Evolutionary conservation across 305 asterid species (phyloP).

Genomic region (Andrographis paniculata): DNA sequence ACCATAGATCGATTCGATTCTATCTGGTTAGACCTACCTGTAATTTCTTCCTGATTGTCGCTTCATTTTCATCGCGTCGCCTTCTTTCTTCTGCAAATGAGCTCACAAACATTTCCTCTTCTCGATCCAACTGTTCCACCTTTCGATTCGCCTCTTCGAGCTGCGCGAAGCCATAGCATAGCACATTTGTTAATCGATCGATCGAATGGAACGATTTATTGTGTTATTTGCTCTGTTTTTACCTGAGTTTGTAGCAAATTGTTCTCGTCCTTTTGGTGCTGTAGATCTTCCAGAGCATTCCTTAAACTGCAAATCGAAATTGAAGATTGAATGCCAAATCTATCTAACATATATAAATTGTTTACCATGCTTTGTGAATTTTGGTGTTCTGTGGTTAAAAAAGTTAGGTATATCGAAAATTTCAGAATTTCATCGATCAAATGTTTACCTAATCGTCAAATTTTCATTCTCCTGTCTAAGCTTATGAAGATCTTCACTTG

Average conservation of each 20-base stretch:
- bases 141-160: slow-evolving; percentile 17
- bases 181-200: no score
- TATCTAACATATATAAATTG: no score
- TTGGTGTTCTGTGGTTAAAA: no score
- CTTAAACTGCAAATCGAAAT: slow-evolving; percentile 30
- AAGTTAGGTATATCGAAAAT: no score
- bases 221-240: not conserved
- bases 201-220: no score
- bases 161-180: no score
- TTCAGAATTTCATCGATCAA: no score
- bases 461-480: slow-evolving; percentile 30
- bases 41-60: slow-evolving; percentile 31
- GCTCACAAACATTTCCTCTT: slow-evolving; percentile 24
- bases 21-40: no score
- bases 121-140: slow-evolving; percentile 23
- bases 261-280: slow-evolving; percentile 26
- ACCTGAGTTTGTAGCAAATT: slow-evolving; percentile 34
- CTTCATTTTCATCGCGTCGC: slow-evolving; percentile 39
- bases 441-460: slow-evolving; percentile 31
- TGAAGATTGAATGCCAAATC: not conserved
- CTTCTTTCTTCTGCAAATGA: slow-evolving; percentile 35
- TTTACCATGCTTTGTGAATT: no score
- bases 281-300: slow-evolving; percentile 22
- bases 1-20: no score
- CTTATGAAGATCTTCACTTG: slow-evolving; percentile 16